Evolutionary conservation across 2,329 filamentous ascomycete species (phyloP), one percentile per base, ranked within the genome.

Genomic region (Aspergillus fructus): DNA sequence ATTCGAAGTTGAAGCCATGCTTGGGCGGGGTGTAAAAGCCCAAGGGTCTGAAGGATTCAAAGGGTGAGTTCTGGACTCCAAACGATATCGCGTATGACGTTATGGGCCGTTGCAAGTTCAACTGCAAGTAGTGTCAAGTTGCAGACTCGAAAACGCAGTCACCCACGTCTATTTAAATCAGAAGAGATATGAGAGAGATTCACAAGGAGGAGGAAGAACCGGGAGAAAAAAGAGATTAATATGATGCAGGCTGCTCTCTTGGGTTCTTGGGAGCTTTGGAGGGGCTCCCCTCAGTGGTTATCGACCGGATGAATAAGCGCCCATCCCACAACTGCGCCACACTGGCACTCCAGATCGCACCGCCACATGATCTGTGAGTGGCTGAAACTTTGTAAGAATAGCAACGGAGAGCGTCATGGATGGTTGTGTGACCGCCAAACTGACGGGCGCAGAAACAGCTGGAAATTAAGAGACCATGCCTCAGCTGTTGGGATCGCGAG

Each of bases 1-100:
- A 52, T 74, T 49, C 37, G 68, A 56, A 37, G n/a, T 13, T 37
- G 64, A 63, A 17, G 70, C 57, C 70, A 72, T 72, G 41, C 19
- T 27, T 9, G 21, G 17, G 13, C n/a, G 17, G 19, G 17, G 11
- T 39, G 24, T 12, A 34, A 41, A 30, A n/a, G 43, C 23, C 33
- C 27, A 24, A 12, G 34, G 34, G 11, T 9, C 37, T 46, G 45
- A 23, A 40, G 8, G n/a, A 37, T 19, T 19, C 23, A 27, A 47
- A n/a, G 21, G 42, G 2, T 12, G 41, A 51, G 19, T 41, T 12
- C 37, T 41, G 54, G 42, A 51, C 43, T 37, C 15, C 50, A n/a
- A 17, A 50, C 15, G 15, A 37, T n/a, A 46, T 17, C 30, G 19
- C 27, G 41, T 45, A 45, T 47, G 51, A 53, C 43, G 51, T 53